phyloP scores from a whole-genome alignment of 768 basidiomycete genomes.

The Coprinopsis marcescibilis region DNA sequence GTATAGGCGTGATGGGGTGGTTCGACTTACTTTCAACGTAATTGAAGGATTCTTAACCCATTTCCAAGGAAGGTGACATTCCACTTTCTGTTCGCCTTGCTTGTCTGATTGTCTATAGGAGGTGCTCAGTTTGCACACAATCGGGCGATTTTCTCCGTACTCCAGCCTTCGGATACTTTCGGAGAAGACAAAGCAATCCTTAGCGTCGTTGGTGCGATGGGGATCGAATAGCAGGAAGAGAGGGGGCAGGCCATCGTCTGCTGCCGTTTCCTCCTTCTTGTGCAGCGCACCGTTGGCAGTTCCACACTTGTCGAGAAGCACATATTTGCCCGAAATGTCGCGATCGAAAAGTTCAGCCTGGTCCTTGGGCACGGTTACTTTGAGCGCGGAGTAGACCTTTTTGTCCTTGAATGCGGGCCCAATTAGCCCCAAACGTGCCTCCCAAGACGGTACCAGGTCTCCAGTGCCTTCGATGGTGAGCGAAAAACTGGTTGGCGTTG shows the following conservation, averaged over 20 bases:
- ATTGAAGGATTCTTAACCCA: conserved; percentile 55
- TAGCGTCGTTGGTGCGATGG: conserved; percentile 65
- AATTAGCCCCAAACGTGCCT: conserved; percentile 69
- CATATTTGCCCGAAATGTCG: conserved; percentile 76
- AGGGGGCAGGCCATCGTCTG: conserved; percentile 50
- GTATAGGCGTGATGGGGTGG: neutral
- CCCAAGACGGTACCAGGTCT: conserved; percentile 79
- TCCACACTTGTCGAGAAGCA: conserved; percentile 79
- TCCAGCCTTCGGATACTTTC: conserved; percentile 72
- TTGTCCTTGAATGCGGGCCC: conserved; percentile 61
- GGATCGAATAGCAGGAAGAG: conserved; percentile 86
- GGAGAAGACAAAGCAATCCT: conserved; percentile 85
- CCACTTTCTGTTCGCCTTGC: conserved; percentile 42
- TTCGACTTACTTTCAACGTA: conserved; percentile 44
- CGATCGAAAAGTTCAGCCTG: conserved; percentile 56
- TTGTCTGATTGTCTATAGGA: conserved; percentile 72
- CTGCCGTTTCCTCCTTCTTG: conserved; percentile 41
- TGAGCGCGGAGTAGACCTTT: conserved; percentile 59
- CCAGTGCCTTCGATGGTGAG: conserved; percentile 62
- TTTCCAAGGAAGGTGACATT: conserved; percentile 53
- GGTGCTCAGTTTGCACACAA: conserved; percentile 66
- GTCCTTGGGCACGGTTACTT: conserved; percentile 51
- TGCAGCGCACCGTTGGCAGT: conserved; percentile 84
- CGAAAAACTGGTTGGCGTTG: conserved; percentile 45
- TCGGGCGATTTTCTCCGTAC: conserved; percentile 74